Evolutionary conservation across 768 basidiomycete species (phyloP), one percentile per base, ranked within the genome.

Genomic region (Trametes villosa): DNA sequence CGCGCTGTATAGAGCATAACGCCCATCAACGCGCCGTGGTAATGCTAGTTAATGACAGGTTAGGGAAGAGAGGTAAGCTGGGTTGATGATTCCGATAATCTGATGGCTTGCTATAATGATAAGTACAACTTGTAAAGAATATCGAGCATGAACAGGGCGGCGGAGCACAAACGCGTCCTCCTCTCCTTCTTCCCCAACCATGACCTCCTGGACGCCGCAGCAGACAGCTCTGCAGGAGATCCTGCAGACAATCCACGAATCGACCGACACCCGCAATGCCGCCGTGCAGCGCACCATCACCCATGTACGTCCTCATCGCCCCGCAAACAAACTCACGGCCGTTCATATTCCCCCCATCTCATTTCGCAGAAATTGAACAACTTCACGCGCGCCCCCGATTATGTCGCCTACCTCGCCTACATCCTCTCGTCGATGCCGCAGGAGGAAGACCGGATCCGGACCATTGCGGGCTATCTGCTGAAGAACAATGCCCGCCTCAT

Each of bases 381-480:
- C 63, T 94, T 92, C 75, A 89, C 92, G 71, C 87, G 88, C 69
- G 88, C 89, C 64, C 92, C 95, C 46, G 94, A 97, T 75, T 98
- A 97, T 74, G 88, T 94, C 61, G 95, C 90, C 58, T 98, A 99
- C 83, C 87, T 99, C 64, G 91, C 91, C 22, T 92, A 96, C 74
- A 95, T 98, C 78, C 86, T 98, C 64, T 87, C 89, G 59, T 81
- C 82, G 45, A 77, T 92, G 79, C 81, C 88, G 2, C 81, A 85
- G 61, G 94, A 98, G 77, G 90, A 95, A 71, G 94, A 94, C 72
- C 89, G 91, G 50, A 94, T 96, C 73, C 87, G 96, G 53, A 92
- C 93, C 60, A 96, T 98, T 78, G 96, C 96, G 26, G 96, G 96
- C 42, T 92, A 98, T 69, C 81, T 98, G 24, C 86, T 99, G 75